Evolutionary conservation across 2,329 filamentous ascomycete species (phyloP).

Genomic region (Xylariaceae sp.): DNA sequence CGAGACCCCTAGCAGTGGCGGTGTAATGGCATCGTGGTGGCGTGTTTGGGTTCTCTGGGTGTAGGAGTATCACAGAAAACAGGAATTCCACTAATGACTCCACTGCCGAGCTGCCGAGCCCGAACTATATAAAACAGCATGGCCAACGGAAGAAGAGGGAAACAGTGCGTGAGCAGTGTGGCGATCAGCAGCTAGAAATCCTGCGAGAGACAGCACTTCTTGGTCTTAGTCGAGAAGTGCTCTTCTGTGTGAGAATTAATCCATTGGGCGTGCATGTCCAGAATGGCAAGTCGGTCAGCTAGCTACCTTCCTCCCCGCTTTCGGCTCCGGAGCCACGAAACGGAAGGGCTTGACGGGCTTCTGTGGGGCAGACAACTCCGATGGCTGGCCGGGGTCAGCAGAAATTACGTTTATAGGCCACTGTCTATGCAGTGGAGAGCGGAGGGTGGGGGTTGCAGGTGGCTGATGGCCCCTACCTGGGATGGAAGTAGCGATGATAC

Average conservation of each 20-base stretch:
- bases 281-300: slow-evolving; percentile 8
- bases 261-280: too few species aligned
- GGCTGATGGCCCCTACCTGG: too few species aligned
- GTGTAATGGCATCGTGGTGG: slow-evolving; percentile 4
- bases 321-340: slow-evolving; percentile 17
- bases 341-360: slow-evolving; percentile 10
- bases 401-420: too few species aligned
- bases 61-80: neutral
- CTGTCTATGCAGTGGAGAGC: too few species aligned
- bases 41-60: slow-evolving; percentile 3
- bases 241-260: too few species aligned
- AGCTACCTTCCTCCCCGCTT: slow-evolving; percentile 9
- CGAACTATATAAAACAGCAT: slow-evolving; percentile 15
- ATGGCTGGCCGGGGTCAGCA: slow-evolving; percentile 11
- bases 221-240: too few species aligned
- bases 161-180: neutral
- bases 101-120: slow-evolving; percentile 25
- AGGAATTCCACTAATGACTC: slow-evolving; percentile 11
- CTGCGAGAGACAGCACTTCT: too few species aligned
- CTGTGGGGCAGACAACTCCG: slow-evolving; percentile 20
- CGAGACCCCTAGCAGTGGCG: slow-evolving; percentile 6
- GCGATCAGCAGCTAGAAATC: neutral
- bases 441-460: slow-evolving; percentile 12
- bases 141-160: slow-evolving; percentile 8
- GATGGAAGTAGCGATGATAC: too few species aligned